Conservation (phyloP, 1,284 basidiomycete species). For the Takashimella koratensis region DNA sequence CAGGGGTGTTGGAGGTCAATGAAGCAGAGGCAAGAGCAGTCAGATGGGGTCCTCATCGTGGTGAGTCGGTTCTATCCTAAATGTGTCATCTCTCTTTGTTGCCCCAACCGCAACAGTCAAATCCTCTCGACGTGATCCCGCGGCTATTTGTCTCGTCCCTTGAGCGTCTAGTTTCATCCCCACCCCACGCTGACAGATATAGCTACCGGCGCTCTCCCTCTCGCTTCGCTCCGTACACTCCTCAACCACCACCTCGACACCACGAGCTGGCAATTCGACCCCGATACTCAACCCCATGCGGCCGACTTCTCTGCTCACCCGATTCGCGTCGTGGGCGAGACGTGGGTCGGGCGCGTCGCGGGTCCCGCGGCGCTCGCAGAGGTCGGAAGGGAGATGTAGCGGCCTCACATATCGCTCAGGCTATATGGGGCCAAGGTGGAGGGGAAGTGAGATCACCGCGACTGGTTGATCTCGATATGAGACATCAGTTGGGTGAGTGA, state of each 20-base stretch:
- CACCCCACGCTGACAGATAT: too few species aligned
- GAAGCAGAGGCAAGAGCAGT: constrained; percentile 37
- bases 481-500: too few species aligned
- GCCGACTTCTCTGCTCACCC: constrained; percentile 12
- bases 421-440: neutral
- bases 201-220: too few species aligned
- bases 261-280: constrained; percentile 40
- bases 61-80: too few species aligned
- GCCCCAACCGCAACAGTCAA: too few species aligned
- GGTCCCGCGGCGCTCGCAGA: neutral
- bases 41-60: constrained; percentile 32
- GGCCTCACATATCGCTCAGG: neutral
- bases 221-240: constrained; percentile 28
- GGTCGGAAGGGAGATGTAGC: neutral
- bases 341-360: constrained; percentile 4
- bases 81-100: too few species aligned
- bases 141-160: too few species aligned
- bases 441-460: neutral
- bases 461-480: too few species aligned
- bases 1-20: constrained; percentile 37
- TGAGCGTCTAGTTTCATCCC: too few species aligned
- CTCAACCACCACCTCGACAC: constrained; percentile 32
- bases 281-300: too few species aligned
- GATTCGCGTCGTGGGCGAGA: constrained; percentile 23
- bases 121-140: too few species aligned